A percentile compares a stretch with the other conserved stretches of the same genome.
phyloP scores from a whole-genome alignment of 768 basidiomycete genomes.

The Fomitopsis serialis region DNA sequence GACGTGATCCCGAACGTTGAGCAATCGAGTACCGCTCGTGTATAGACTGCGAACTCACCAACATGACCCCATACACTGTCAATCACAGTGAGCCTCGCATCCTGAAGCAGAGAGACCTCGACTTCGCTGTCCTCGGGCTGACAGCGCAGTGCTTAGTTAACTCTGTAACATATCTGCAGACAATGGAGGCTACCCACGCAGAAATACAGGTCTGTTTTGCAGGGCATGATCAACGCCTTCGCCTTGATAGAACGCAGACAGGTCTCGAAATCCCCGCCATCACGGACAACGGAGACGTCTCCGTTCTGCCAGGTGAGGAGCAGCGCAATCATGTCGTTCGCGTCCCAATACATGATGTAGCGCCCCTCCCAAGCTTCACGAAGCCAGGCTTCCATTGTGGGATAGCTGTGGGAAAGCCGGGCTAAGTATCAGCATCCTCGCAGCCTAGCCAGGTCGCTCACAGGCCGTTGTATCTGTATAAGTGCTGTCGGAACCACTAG shows the following conservation, averaged over 20 bases:
- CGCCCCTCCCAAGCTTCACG: constrained; percentile 45
- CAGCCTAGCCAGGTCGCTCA: constrained; percentile 14
- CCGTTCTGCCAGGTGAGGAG: constrained; percentile 46
- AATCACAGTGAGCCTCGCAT: constrained; percentile 40
- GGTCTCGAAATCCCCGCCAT: constrained; percentile 36
- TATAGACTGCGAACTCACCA: constrained; percentile 25
- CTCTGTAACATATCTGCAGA: background rate
- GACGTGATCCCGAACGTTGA: background rate
- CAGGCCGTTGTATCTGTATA: constrained; percentile 36
- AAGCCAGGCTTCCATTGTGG: constrained; percentile 41
- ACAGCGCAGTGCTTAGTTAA: background rate
- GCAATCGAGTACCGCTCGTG: background rate
- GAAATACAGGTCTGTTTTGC: constrained; percentile 54
- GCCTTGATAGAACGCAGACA: constrained; percentile 40
- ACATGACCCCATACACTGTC: constrained; percentile 51
- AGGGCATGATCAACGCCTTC: constrained; percentile 48
- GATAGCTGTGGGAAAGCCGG: constrained; percentile 27
- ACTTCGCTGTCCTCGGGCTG: constrained; percentile 46
- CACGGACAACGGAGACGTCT: constrained; percentile 40
- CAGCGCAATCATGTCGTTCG: constrained; percentile 48
- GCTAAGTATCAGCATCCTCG: background rate
- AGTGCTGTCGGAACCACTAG: constrained; percentile 50
- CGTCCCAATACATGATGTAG: constrained; percentile 42
- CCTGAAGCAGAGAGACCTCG: constrained; percentile 37
- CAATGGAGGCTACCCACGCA: constrained; percentile 25